Base-by-base conservation (phyloP, 345 rosid species). In the Draba incana region DNA sequence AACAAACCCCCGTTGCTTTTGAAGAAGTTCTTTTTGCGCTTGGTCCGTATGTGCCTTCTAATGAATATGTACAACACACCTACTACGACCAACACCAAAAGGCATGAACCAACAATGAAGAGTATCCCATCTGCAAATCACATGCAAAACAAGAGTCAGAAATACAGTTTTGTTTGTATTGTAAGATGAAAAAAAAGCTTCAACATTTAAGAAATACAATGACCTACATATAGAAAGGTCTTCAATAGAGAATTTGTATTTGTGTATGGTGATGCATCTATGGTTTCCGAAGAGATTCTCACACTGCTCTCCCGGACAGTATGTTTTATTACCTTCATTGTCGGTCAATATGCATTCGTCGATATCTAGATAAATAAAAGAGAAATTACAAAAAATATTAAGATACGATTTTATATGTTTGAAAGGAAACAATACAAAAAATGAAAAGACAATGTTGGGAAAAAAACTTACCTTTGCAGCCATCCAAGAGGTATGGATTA, bases 401-500 rank as follows among this genome's bases (percentile, higher is more conserved):
- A 11, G 16, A 37, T 24, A 1, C n/a, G 14, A 3, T 23, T 20
- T 35, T 35, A 35, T 35, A 35, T 35, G 8, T 6, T 35, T 35
- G 38, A 35, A 35, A 35, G 38, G 38, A 35, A 35, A 35, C 38
- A 7, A 35, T 7, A 20, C 20, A 13, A 61, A 3, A 45, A 8
- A 48, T 10, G 47, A 56, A 24, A 4, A 24, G 38, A n/a, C 2
- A 30, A 53, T 53, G 58, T 30, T 30, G n/a, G 20, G 20, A 16
- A 12, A 11, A 6, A 20, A 15, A 43, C 8, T 38, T 71, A 70
- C 82, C 79, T 46, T 8, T 10, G 46, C 79, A 79, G 38, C 68
- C 82, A 50, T 16, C 27, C 31, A 23, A 2, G 14, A 77, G 67
- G 46, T 70, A 74, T 8, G 83, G 68, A 47, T 73, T 80, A 24